phyloP scores from a whole-genome alignment of 306 rosid species.

The Ochetophila trinervis region DNA sequence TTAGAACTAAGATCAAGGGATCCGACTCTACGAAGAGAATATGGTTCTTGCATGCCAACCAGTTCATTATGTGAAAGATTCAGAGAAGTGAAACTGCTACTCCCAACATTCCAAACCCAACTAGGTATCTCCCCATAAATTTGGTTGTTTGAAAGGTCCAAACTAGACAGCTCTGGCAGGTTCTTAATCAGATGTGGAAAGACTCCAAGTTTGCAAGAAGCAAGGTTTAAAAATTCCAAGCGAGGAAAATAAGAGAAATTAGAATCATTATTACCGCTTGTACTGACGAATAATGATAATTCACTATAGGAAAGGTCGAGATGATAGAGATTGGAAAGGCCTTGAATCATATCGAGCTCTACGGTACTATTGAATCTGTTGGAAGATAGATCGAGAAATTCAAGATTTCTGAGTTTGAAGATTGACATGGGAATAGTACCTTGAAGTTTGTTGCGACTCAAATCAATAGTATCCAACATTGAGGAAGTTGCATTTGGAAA shows the following conservation, averaged over 20 bases:
- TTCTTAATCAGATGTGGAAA: constrained; percentile 27
- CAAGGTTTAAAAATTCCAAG: not conserved
- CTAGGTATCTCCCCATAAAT: constrained; percentile 26
- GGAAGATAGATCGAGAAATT: not conserved
- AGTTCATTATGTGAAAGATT: constrained; percentile 54
- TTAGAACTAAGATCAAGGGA: constrained; percentile 38
- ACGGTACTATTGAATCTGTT: constrained; percentile 30
- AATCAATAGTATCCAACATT: not conserved
- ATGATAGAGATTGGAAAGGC: constrained; percentile 12
- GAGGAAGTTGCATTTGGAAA: constrained; percentile 4
- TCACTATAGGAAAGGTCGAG: constrained; percentile 45
- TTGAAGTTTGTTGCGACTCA: constrained; percentile 20
- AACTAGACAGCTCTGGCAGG: fast-evolving
- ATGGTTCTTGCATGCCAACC: constrained; percentile 5
- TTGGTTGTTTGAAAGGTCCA: constrained; percentile 41
- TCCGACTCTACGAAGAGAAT: fast-evolving
- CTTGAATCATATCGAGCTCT: constrained; percentile 15
- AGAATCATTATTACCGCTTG: not conserved
- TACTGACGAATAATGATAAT: constrained; percentile 5
- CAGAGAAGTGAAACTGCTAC: fast-evolving
- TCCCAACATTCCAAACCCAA: constrained; percentile 24
- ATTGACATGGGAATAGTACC: not conserved
- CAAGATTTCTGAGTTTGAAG: not conserved
- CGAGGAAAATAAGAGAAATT: constrained; percentile 17
- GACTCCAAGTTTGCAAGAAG: not conserved